Evolutionary conservation across 495 filamentous ascomycete species (phyloP).

Genomic region (Pseudotulostoma volvatum): DNA sequence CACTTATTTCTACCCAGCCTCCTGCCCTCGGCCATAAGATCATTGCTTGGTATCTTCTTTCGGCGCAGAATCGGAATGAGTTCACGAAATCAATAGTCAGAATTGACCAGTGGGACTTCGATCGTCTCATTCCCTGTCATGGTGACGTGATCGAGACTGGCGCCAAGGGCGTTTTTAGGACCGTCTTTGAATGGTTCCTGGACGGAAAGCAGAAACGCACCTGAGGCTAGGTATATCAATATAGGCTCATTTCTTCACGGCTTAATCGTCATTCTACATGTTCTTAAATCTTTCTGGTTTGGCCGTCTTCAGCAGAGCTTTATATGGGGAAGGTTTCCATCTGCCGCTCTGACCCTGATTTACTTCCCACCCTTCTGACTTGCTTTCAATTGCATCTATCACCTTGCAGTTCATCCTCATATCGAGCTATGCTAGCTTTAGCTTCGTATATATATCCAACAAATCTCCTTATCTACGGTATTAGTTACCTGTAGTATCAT

Average conservation of each 20-base stretch:
- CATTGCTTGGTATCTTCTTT: conserved; percentile 65
- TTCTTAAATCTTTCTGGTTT: neutral
- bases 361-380: no score
- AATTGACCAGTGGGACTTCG: conserved; percentile 73
- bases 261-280: neutral
- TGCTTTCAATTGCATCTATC: no score
- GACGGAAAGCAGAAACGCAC: conserved; percentile 24
- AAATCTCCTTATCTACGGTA: no score
- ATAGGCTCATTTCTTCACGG: neutral
- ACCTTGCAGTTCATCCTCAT: no score
- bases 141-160: conserved; percentile 72
- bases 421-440: no score
- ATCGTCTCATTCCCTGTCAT: conserved; percentile 81
- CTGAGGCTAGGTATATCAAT: neutral
- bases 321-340: neutral
- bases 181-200: conserved; percentile 77
- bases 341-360: neutral
- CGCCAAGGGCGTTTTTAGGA: conserved; percentile 61
- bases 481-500: no score
- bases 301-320: neutral
- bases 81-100: conserved; percentile 51
- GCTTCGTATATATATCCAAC: no score
- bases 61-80: conserved; percentile 41
- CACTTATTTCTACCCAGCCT: conserved; percentile 38
- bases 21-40: conserved; percentile 60